phyloP scores from a whole-genome alignment of 768 basidiomycete genomes.

The Candolleomyces eurysporus region DNA sequence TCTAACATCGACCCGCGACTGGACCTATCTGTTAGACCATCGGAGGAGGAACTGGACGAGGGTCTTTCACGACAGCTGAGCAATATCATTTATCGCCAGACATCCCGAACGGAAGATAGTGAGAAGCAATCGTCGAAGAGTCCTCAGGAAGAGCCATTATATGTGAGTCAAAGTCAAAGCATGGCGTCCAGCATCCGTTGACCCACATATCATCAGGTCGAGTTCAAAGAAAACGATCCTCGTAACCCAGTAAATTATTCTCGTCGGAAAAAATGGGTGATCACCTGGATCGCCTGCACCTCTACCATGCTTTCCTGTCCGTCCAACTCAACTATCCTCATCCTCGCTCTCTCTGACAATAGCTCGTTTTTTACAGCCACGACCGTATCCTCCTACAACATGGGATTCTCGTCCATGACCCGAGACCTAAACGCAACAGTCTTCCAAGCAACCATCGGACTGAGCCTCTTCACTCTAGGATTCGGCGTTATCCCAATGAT shows the following conservation, averaged over 20 bases:
- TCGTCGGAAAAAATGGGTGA: constrained; percentile 22
- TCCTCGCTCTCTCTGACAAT: background rate
- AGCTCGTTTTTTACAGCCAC: constrained; percentile 34
- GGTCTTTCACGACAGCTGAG: background rate
- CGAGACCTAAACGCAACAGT: constrained; percentile 41
- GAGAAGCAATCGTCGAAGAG: background rate
- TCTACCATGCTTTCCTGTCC: constrained; percentile 42
- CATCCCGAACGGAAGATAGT: background rate
- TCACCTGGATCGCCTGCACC: constrained; percentile 35
- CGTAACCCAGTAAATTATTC: constrained; percentile 19
- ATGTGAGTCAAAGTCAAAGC: constrained; percentile 13
- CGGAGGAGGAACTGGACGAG: no score
- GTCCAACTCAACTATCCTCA: constrained; percentile 5
- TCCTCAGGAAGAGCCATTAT: constrained; percentile 14
- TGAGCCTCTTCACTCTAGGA: constrained; percentile 56
- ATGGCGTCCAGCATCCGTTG: background rate
- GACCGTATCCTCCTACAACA: constrained; percentile 47
- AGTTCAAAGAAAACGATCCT: constrained; percentile 10
- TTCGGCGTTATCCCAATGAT: constrained; percentile 62
- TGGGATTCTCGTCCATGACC: constrained; percentile 58
- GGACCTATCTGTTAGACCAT: no score
- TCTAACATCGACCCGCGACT: no score
- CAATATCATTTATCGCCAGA: background rate
- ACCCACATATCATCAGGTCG: constrained; percentile 2
- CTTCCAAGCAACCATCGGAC: constrained; percentile 44